Base-by-base conservation (phyloP, 306 rosid species). In the Rosa lucieae region DNA sequence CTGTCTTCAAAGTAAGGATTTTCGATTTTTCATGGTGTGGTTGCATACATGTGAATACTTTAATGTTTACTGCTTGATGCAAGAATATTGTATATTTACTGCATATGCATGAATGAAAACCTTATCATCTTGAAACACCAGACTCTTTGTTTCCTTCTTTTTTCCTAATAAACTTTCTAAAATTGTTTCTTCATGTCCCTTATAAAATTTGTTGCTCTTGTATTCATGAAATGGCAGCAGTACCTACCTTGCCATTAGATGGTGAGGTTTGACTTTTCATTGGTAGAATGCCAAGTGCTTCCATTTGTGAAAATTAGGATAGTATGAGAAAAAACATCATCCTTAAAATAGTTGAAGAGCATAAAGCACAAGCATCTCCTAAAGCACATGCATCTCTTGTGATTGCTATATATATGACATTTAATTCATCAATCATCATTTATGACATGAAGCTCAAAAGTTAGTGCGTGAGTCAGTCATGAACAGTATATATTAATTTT, bases 1-100 rank as follows among this genome's bases (percentile, higher is more conserved):
- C 91, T 51, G 97, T 90, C 62, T 90, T 80, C 69, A 92, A 90
- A 89, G 95, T 89, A 82, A 40, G 11, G 2, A 58, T 1, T 17
- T 72, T 32, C 3, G 3, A 32, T 32, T 32, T 32, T 2, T 18
- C 39, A 23, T 3, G 32, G 26, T 35, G 65, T 11, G 61, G 43
- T 65, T 72, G 26, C 58, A n/a, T 56, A 14, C 6, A 8, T 72
- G 44, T 32, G 3, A 47, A 44, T 70, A 21, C 32, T 37, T 32
- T 39, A 2, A 13, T 51, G 15, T 72, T 71, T 48, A 12, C 75
- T 23, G 17, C 21, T 46, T 11, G 23, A 52, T 62, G 21, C 61
- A 70, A 7, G 6, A 1, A 32, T 10, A 32, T 73, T 35, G 67
- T n/a, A 49, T 23, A 21, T 49, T 46, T 42, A 32, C 3, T 11